A percentile compares a stretch with the other conserved stretches of the same genome.
Evolutionary conservation across 805 yeast genomes (phyloP).

Genomic region (Kregervanrija fluxuum): DNA sequence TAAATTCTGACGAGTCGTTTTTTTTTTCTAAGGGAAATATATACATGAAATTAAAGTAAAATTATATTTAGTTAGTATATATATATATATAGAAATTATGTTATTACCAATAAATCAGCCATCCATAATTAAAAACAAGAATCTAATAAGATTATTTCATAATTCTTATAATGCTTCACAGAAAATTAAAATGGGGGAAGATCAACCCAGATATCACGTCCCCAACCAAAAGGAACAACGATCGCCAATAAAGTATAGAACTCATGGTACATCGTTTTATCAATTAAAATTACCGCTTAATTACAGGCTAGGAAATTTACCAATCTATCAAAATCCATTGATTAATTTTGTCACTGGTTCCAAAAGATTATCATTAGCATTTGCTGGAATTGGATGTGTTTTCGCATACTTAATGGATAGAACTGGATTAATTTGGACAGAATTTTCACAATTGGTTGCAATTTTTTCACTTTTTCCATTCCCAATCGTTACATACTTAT

Average conservation of each 20-base stretch:
- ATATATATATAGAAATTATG: no score
- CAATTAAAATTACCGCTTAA: slow-evolving; percentile 37
- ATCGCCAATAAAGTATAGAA: slow-evolving; percentile 19
- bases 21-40: no score
- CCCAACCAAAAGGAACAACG: slow-evolving; percentile 16
- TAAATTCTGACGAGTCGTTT: neutral
- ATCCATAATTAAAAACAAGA: neutral
- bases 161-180: neutral
- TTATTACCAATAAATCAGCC: no score
- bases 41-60: no score
- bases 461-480: slow-evolving; percentile 42
- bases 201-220: slow-evolving; percentile 21
- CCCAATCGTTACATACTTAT: slow-evolving; percentile 50
- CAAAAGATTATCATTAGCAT: slow-evolving; percentile 55
- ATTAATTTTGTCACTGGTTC: slow-evolving; percentile 54
- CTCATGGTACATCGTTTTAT: slow-evolving; percentile 26
- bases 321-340: slow-evolving; percentile 60
- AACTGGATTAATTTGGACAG: slow-evolving; percentile 46
- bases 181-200: slow-evolving; percentile 24
- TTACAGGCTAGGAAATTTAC: slow-evolving; percentile 48
- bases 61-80: no score
- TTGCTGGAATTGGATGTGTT: slow-evolving; percentile 52
- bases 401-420: slow-evolving; percentile 53
- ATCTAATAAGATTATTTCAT: neutral
- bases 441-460: slow-evolving; percentile 35